A percentile compares a stretch with the other conserved stretches of the same genome.
Evolutionary conservation across 2,329 filamentous ascomycete genomes (phyloP).

Genomic region (Fusarium foetens): DNA sequence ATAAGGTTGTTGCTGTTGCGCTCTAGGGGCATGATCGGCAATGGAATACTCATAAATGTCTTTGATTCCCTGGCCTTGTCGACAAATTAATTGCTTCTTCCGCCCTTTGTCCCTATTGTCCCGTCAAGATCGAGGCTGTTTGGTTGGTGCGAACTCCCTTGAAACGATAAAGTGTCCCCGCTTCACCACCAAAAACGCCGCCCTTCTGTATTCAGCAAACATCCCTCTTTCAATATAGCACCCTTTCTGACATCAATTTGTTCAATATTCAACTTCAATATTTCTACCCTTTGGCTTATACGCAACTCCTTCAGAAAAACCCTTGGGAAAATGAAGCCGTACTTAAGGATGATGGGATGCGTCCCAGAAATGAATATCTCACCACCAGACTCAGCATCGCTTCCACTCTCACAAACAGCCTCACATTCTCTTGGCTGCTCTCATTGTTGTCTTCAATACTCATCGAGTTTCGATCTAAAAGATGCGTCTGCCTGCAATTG

Average conservation of each 20-base stretch:
- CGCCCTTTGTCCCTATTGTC: slow-evolving; percentile 30
- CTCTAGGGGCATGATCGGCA: not conserved
- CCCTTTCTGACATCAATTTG: slow-evolving; percentile 8
- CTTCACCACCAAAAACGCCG: slow-evolving; percentile 11
- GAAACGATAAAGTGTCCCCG: slow-evolving; percentile 17
- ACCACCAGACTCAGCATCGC: slow-evolving; percentile 38
- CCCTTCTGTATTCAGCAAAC: slow-evolving; percentile 15
- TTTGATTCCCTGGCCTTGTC: slow-evolving; percentile 10
- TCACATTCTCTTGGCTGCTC: slow-evolving; percentile 21
- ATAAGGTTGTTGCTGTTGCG: not conserved
- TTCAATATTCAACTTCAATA: slow-evolving; percentile 30
- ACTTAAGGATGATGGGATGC: slow-evolving; percentile 37
- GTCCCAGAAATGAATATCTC: slow-evolving; percentile 14
- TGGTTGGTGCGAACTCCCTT: slow-evolving; percentile 31
- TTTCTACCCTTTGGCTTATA: slow-evolving; percentile 27
- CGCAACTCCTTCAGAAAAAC: slow-evolving; percentile 15
- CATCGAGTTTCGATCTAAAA: not conserved
- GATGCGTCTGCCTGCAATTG: slow-evolving; percentile 41
- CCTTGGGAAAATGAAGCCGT: slow-evolving; percentile 35
- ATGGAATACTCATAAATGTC: slow-evolving; percentile 19
- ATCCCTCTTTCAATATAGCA: slow-evolving; percentile 26
- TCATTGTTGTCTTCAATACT: not conserved
- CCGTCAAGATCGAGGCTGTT: not conserved
- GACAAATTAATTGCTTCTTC: slow-evolving; percentile 22
- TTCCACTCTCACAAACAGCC: slow-evolving; percentile 16